Conservation (phyloP, 441 rosid species). For the Metrosideros polymorpha region DNA sequence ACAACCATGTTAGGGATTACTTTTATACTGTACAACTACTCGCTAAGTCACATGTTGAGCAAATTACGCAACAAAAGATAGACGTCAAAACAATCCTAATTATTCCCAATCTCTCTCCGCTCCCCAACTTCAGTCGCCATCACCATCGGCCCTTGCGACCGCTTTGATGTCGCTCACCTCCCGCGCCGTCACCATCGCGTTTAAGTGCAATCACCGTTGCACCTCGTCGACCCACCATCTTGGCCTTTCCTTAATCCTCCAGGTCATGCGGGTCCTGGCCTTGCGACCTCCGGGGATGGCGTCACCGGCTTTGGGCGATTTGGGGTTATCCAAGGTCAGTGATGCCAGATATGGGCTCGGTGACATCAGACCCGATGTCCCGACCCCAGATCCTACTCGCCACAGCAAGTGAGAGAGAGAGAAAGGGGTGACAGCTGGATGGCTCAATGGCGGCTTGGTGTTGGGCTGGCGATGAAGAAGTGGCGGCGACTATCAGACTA, state of each 20-base stretch:
- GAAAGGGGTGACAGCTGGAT: neutral
- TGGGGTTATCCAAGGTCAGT: neutral
- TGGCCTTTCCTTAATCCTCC: too few relatives aligned
- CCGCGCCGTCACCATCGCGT: neutral
- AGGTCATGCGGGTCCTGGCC: too few relatives aligned
- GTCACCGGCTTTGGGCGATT: neutral
- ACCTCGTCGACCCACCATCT: too few relatives aligned
- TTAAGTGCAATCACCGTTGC: neutral
- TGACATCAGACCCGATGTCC: neutral
- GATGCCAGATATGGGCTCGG: neutral
- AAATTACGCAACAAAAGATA: neutral
- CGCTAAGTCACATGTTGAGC: neutral
- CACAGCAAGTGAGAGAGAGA: neutral
- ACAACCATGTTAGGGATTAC: neutral
- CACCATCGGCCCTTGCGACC: neutral
- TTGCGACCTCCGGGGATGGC: neutral
- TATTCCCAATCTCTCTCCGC: neutral
- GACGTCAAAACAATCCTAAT: neutral
- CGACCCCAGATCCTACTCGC: neutral
- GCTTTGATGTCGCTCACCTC: rapidly evolving
- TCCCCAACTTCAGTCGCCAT: neutral
- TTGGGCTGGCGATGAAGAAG: neutral
- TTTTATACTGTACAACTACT: neutral
- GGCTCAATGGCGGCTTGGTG: neutral
- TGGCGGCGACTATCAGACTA: neutral